Evolutionary conservation across 805 yeast genomes (phyloP), one percentile per base, ranked within the genome.

Genomic region (Spathaspora sp.): DNA sequence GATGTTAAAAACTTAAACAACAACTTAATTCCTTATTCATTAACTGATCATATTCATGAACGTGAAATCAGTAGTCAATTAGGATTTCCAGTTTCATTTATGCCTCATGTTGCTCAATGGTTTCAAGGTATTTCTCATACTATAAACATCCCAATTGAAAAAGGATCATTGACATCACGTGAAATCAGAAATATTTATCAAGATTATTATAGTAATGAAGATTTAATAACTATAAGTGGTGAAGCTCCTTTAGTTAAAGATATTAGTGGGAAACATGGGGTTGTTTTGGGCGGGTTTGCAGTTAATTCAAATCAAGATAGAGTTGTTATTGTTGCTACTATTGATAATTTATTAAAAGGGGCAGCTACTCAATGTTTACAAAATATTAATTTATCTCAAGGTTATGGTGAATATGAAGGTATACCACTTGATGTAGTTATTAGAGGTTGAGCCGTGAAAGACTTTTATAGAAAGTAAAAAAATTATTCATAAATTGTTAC

Each of bases 21-120:
- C 72, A 94, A 94, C 73, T 75, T 94, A 66, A 89, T 94, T 63
- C 98, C 99, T 52, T 94, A 94, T 74, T 85, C 97, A 5, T 78
- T 94, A 62, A 94, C 99, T 11, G 97, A 93, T 68, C 99, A 94
- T 70, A 87, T 94, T 53, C 99, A 94, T 68, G 99, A 94, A 77
- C 82, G 86, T 56, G 99, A 94, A 73, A 87, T 96, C 55, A 88
- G 97, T 42, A 64, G 78, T 14, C 92, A 87, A 59, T 76, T 94
- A 54, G 96, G 96, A 2, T 71, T 74, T 43, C 80, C 82, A 32
- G 90, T 94, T 47, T 93, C 96, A 3, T 94, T 94, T 69, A 83
- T 88, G 57, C 99, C 99, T 18, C 99, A 94, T 64, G 99, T 94
- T 54, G 99, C 97, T 2, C 96, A 87, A 68, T 94, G 99, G 99